These are phyloP conservation scores for Lunularia cruciata DNA, from an alignment of 225 moss, liverwort and hornwort genomes.

Conservation along the genomic window DNA sequence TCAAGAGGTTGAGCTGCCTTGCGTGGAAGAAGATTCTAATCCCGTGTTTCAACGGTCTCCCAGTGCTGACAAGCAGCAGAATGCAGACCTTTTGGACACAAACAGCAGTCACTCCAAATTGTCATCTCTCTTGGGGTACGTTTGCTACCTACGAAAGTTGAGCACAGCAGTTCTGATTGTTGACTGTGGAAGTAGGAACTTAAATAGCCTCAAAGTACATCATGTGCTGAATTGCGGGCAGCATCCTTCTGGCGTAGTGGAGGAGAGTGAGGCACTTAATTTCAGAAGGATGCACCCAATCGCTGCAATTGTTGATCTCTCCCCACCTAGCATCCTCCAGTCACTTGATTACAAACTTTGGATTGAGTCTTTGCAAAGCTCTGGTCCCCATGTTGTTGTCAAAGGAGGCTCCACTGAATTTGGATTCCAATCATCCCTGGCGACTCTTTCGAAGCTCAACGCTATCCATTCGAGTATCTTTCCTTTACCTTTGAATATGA, in stretches of 20 bases:
- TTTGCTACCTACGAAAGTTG: conserved; percentile 45
- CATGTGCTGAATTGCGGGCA: conserved; percentile 37
- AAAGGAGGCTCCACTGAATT: conserved; percentile 30
- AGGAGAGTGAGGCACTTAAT: background rate
- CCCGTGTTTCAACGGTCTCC: conserved; percentile 34
- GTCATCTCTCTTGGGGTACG: conserved; percentile 41
- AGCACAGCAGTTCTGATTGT: conserved; percentile 33
- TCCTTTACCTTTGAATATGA: conserved; percentile 37
- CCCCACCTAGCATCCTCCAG: conserved; percentile 29
- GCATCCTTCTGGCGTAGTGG: background rate
- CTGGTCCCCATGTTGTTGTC: conserved; percentile 38
- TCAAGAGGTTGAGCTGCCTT: conserved; percentile 32
- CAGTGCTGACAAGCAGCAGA: background rate
- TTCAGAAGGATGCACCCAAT: conserved; percentile 23
- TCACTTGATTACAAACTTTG: conserved; percentile 24
- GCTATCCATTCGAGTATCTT: conserved; percentile 42
- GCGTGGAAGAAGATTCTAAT: conserved; percentile 39
- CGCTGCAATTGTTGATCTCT: conserved; percentile 49
- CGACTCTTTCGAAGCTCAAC: conserved; percentile 46
- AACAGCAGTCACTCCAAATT: background rate
- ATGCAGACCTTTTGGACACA: background rate
- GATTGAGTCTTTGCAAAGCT: conserved; percentile 21
- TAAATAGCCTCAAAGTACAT: conserved; percentile 44
- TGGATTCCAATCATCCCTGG: conserved; percentile 57
- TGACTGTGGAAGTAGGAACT: conserved; percentile 34